phyloP scores from a whole-genome alignment of 352 stramenopile genomes.

The Globisporangium yorkense region DNA sequence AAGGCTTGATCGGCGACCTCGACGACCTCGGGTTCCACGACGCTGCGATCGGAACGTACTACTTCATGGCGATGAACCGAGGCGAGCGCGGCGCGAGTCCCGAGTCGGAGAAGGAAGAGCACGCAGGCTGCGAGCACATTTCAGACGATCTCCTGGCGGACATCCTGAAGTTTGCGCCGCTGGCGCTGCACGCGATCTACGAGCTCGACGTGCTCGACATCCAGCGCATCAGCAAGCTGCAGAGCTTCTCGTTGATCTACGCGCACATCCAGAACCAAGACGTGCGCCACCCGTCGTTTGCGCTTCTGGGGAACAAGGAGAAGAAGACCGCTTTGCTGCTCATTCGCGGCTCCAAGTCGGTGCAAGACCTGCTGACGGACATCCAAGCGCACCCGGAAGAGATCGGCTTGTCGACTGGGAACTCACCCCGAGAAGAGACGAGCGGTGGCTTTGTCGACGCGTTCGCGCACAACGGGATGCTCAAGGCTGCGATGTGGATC shows the following conservation, averaged over 20 bases:
- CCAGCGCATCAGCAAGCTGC: conserved; percentile 72
- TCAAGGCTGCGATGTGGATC: conserved; percentile 85
- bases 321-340: conserved; percentile 74
- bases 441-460: conserved; percentile 75
- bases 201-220: conserved; percentile 81
- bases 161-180: conserved; percentile 65
- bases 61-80: conserved; percentile 88
- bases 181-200: conserved; percentile 82
- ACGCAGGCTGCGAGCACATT: conserved; percentile 48
- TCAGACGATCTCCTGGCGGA: conserved; percentile 69
- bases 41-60: conserved; percentile 79
- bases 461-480: conserved; percentile 84
- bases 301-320: conserved; percentile 69
- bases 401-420: conserved; percentile 40
- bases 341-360: conserved; percentile 81
- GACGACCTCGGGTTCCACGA: conserved; percentile 82
- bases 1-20: conserved; percentile 71
- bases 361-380: conserved; percentile 82
- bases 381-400: conserved; percentile 80
- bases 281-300: conserved; percentile 76
- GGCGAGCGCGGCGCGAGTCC: conserved; percentile 70
- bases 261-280: conserved; percentile 79
- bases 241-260: conserved; percentile 78
- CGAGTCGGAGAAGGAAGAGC: conserved; percentile 49
- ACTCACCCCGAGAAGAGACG: conserved; percentile 30